Evolutionary conservation across 768 basidiomycete genomes (phyloP), one percentile per base, ranked within the genome.

Genomic region (Rhodotorula kratochvilovae): DNA sequence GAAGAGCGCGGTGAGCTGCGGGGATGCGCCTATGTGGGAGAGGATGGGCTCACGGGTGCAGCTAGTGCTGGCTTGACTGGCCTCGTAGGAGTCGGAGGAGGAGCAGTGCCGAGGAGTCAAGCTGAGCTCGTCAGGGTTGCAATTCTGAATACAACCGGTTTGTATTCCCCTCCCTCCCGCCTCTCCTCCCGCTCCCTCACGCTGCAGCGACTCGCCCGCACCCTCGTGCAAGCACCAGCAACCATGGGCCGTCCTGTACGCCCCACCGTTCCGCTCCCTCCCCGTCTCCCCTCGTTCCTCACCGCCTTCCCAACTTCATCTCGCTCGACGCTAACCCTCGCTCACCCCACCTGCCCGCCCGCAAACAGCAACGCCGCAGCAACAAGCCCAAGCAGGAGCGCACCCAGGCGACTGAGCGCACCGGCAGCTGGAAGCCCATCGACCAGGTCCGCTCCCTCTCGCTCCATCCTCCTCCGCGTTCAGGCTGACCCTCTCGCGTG

Each of bases 401-500:
- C 55, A 58, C 53, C 57, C 67, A 67, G 33, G 61, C 55, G 11
- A 50, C 61, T 1, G 21, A 36, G n/a, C 58, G 31, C 29, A 33
- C 21, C 29, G 70, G 66, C 12, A 54, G 53, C 42, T 71, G 66
- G 51, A 53, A 60, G 33, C 57, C 63, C 31, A 57, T 71, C 39
- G 54, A 71, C 42, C 39, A 50, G 48, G 48, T 50, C 48, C 48
- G 48, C 39, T 39, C 39, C 39, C 39, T 50, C 45, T 19, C 45
- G 39, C 39, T 13, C 58, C 43, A 23, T 29, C 57, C 57, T 42
- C 27, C 13, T 25, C n/a, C 57, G 19, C 17, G 19, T 46, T 23
- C 21, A 17, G 19, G 3, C 21, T 23, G 11, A 46, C 45, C 23
- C 5, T 11, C 48, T 8, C 48, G 11, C 23, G 25, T 13, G 39